phyloP scores from a whole-genome alignment of 225 moss, liverwort and hornwort genomes.

The Rhytidiadelphus loreus region DNA sequence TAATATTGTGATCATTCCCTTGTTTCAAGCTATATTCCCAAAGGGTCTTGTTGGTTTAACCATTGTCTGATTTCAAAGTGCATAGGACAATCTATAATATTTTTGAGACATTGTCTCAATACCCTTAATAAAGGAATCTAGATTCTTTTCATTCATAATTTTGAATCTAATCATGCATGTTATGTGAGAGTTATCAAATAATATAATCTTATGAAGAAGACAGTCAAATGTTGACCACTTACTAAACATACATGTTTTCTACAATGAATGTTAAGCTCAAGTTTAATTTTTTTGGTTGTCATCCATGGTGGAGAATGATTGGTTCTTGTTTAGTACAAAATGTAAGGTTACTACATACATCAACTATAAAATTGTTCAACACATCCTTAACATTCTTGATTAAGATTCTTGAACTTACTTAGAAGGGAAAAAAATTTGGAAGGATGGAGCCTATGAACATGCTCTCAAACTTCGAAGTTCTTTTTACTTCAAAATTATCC shows the following conservation, averaged over 20 bases:
- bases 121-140: not conserved
- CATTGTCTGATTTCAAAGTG: not conserved
- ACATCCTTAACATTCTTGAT: not conserved
- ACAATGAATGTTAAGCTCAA: not conserved
- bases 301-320: not conserved
- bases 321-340: not conserved
- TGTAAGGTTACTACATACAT: not conserved
- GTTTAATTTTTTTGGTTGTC: not conserved
- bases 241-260: not conserved
- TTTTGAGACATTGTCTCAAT: not conserved
- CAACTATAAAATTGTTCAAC: not conserved
- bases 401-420: not conserved
- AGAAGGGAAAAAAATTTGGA: not conserved
- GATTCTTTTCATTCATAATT: not conserved
- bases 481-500: not conserved
- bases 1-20: not conserved
- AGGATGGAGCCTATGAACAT: not conserved
- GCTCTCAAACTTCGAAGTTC: not conserved
- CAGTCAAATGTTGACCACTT: not conserved
- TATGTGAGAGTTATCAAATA: not conserved
- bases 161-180: fast-evolving
- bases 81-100: not conserved
- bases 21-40: not conserved
- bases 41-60: not conserved
- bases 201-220: too few species aligned